Evolutionary conservation across 2,329 filamentous ascomycete species (phyloP).

Genomic region (Dryadomyces sulphureus): DNA sequence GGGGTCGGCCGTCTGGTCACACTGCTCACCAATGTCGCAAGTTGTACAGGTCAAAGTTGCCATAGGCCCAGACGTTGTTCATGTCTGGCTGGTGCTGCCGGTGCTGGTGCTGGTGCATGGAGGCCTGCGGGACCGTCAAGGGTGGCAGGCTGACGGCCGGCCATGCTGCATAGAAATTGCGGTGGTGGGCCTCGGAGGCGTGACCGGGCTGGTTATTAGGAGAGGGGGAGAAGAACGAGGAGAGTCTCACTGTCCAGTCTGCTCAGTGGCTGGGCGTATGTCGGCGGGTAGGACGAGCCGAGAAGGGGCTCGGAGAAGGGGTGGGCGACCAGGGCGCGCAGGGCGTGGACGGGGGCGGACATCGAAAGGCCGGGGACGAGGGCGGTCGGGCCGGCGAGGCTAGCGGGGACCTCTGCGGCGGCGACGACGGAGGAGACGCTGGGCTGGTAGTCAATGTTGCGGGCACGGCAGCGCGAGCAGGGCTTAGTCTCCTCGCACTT

Average conservation of each 20-base stretch:
- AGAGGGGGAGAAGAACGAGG: no score
- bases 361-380: slow-evolving; percentile 7
- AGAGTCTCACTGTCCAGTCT: no score
- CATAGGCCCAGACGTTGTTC: neutral
- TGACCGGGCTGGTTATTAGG: no score
- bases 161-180: neutral
- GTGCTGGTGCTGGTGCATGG: neutral
- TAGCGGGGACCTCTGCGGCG: neutral
- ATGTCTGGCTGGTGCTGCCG: neutral
- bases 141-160: no score
- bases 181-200: neutral
- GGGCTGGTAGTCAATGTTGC: slow-evolving; percentile 28
- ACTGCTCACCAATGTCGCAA: neutral
- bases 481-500: slow-evolving; percentile 41
- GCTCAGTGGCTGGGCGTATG: no score
- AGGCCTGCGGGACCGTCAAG: no score
- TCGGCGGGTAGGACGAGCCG: neutral
- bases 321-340: neutral
- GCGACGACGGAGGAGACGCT: neutral
- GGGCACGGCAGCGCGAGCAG: slow-evolving; percentile 32
- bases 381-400: slow-evolving; percentile 6
- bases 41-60: neutral
- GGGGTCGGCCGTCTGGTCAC: no score
- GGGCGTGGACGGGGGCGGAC: neutral
- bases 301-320: neutral